Conservation (phyloP, 805 yeast genomes). For the Ogataea paradorogensis region DNA sequence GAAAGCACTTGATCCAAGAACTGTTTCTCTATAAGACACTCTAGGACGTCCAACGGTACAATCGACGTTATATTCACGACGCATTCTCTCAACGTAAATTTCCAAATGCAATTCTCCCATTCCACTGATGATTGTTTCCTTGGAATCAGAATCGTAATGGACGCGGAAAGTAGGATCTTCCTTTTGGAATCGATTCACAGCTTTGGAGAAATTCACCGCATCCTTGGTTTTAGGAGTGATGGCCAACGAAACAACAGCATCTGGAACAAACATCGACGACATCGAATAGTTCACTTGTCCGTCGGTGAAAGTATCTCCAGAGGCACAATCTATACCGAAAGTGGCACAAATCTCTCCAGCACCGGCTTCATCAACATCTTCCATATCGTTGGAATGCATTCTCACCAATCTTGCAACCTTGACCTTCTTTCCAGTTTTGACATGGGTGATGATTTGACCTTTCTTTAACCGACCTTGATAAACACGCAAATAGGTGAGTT, state of each 20-base stretch:
- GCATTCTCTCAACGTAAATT: constrained; percentile 97
- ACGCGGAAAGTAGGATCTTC: constrained; percentile 99
- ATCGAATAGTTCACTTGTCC: constrained; percentile 78
- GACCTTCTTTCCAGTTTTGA: constrained; percentile 88
- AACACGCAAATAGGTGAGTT: constrained; percentile 92
- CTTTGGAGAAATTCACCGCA: constrained; percentile 87
- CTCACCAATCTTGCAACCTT: constrained; percentile 92
- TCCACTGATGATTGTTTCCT: constrained; percentile 93
- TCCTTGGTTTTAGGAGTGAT: constrained; percentile 87
- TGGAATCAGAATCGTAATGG: constrained; percentile 82
- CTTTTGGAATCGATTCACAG: constrained; percentile 94
- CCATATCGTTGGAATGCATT: constrained; percentile 99
- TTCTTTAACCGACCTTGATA: constrained; percentile 94
- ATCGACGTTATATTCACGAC: constrained; percentile 93
- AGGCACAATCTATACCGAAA: constrained; percentile 97
- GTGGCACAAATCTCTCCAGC: constrained; percentile 99
- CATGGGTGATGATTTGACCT: constrained; percentile 84
- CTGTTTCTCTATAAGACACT: constrained; percentile 96
- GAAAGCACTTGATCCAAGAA: constrained; percentile 66
- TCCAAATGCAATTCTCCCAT: constrained; percentile 98
- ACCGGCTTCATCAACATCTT: constrained; percentile 91
- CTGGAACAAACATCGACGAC: constrained; percentile 99
- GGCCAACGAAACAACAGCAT: constrained; percentile 93
- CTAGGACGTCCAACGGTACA: constrained; percentile 97
- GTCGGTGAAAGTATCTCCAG: constrained; percentile 96